Evolutionary conservation across 1,284 basidiomycete species (phyloP).

Genomic region (Microbotryum violaceum): DNA sequence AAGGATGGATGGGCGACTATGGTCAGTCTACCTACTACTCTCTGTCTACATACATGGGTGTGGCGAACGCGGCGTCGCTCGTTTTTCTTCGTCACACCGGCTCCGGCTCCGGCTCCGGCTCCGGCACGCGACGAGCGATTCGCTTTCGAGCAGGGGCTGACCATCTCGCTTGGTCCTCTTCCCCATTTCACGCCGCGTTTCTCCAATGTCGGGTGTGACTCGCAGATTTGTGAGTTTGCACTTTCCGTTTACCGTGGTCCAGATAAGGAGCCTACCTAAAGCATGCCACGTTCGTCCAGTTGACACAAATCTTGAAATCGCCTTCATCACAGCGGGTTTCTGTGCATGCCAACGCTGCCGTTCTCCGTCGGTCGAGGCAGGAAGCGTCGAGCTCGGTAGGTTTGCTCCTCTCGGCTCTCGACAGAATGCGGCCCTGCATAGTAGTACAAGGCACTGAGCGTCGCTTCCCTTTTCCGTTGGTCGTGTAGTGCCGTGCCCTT

Average conservation of each 20-base stretch:
- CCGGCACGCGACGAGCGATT: no score
- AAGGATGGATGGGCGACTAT: slow-evolving; percentile 71
- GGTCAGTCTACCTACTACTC: slow-evolving; percentile 57
- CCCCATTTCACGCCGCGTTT: neutral
- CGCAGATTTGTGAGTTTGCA: no score
- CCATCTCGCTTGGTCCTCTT: slow-evolving; percentile 34
- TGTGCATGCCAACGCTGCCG: slow-evolving; percentile 27
- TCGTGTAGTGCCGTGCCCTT: slow-evolving; percentile 54
- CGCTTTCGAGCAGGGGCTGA: no score
- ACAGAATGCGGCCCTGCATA: slow-evolving; percentile 35
- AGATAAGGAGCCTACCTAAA: no score
- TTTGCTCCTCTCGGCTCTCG: slow-evolving; percentile 55
- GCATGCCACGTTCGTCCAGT: no score
- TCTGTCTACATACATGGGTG: no score
- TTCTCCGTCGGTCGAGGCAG: neutral
- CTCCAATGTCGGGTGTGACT: slow-evolving; percentile 7
- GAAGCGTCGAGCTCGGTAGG: slow-evolving; percentile 33
- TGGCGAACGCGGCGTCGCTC: no score
- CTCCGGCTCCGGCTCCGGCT: no score
- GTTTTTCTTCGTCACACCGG: no score
- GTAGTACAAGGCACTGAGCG: neutral
- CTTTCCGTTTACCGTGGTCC: no score
- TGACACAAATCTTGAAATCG: no score
- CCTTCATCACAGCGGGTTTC: neutral
- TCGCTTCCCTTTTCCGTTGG: slow-evolving; percentile 5